A percentile compares a stretch with the other conserved stretches of the same genome.
phyloP scores from a whole-genome alignment of 768 basidiomycete genomes.

The Termitomyces sp. region DNA sequence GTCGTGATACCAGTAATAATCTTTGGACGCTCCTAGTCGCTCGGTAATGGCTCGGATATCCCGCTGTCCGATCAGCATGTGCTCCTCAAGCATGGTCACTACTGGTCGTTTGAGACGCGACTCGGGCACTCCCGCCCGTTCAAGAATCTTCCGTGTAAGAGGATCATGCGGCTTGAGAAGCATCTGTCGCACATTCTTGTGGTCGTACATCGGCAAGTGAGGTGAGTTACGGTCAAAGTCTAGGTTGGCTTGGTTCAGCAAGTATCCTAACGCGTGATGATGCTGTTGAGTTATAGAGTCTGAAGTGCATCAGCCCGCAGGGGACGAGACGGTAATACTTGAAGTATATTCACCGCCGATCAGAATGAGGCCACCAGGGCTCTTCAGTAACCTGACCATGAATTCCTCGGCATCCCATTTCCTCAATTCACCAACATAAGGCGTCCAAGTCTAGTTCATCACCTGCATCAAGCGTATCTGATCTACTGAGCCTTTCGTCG shows the following conservation, averaged over 20 bases:
- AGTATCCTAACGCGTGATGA: constrained; percentile 18
- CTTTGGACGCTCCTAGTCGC: constrained; percentile 17
- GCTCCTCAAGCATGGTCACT: constrained; percentile 24
- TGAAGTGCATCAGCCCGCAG: not conserved
- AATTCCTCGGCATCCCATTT: constrained; percentile 25
- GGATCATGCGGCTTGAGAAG: constrained; percentile 19
- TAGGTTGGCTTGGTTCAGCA: constrained; percentile 19
- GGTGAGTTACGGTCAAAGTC: constrained; percentile 18
- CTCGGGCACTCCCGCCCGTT: constrained; percentile 21
- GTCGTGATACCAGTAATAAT: constrained; percentile 20
- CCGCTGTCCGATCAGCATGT: constrained; percentile 21
- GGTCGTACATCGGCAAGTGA: constrained; percentile 16
- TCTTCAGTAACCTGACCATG: constrained; percentile 21
- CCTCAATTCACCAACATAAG: constrained; percentile 17
- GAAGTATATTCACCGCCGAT: constrained; percentile 20
- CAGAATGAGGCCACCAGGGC: constrained; percentile 23
- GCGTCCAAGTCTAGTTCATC: constrained; percentile 27
- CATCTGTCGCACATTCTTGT: constrained; percentile 21
- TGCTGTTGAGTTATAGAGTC: constrained; percentile 22
- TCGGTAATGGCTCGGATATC: constrained; percentile 23
- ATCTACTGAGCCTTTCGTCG: constrained; percentile 16
- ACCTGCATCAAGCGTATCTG: constrained; percentile 23
- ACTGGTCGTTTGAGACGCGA: constrained; percentile 23
- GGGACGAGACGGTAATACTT: not conserved
- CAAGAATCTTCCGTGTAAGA: constrained; percentile 16